Conservation (phyloP, 306 rosid genomes). For the Gillenia trifoliata region DNA sequence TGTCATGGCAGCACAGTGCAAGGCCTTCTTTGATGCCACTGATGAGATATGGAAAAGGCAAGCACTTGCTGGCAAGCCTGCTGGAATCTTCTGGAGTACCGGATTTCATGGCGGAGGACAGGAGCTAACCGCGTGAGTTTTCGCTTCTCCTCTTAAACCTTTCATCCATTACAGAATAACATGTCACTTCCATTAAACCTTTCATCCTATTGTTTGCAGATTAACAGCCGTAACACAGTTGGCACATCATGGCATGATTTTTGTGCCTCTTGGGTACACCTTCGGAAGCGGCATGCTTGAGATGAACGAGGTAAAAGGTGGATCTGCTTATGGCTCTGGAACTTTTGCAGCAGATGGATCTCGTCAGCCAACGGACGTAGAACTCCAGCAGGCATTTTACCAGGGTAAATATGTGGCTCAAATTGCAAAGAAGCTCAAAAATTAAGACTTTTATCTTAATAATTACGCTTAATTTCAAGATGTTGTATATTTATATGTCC, state of each 20-base stretch:
- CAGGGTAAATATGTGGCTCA: slow-evolving; percentile 79
- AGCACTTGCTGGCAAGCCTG: slow-evolving; percentile 94
- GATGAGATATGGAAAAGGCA: slow-evolving; percentile 64
- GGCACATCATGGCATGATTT: slow-evolving; percentile 95
- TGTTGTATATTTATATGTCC: not conserved
- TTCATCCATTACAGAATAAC: not conserved
- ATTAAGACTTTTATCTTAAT: not conserved
- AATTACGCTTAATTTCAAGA: not conserved
- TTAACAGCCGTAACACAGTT: slow-evolving; percentile 76
- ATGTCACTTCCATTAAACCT: no score
- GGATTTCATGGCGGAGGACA: slow-evolving; percentile 97
- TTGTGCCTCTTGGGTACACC: slow-evolving; percentile 84
- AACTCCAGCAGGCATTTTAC: slow-evolving; percentile 74
- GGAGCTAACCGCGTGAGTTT: slow-evolving; percentile 86
- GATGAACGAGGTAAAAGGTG: slow-evolving; percentile 82
- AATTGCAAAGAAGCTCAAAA: slow-evolving; percentile 71
- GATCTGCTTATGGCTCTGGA: slow-evolving; percentile 88
- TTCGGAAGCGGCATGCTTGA: slow-evolving; percentile 83
- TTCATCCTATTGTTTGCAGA: slow-evolving; percentile 28
- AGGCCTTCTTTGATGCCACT: slow-evolving; percentile 83
- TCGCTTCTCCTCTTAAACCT: no score
- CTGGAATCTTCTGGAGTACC: slow-evolving; percentile 96
- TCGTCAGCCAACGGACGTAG: slow-evolving; percentile 76
- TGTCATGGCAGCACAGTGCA: slow-evolving; percentile 83
- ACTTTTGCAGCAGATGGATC: slow-evolving; percentile 86